Percentiles rank a stretch among this genome's conserved stretches.
phyloP scores from a whole-genome alignment of 768 basidiomycete species.

The Lentinula detonsa region DNA sequence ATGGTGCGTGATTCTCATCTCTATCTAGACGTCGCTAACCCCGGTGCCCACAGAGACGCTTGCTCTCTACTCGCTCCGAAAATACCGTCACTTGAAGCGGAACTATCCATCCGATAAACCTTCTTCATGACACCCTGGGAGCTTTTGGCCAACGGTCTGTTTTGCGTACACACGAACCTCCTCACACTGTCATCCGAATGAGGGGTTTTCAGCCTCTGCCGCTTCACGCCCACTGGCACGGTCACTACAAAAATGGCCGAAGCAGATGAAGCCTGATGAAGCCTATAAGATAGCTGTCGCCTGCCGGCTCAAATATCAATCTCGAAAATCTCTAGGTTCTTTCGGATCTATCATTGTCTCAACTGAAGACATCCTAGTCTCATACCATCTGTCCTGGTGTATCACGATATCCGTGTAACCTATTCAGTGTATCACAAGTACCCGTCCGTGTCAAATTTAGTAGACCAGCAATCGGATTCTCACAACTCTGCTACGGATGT shows the following conservation, averaged over 20 bases:
- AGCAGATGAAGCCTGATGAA: not conserved
- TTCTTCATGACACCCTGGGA: not conserved
- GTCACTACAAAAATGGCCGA: slow-evolving; percentile 55
- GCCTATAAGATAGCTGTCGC: not conserved
- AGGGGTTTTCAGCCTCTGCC: slow-evolving; percentile 61
- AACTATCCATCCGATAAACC: slow-evolving; percentile 45
- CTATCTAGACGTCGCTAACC: not conserved
- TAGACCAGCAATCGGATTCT: not conserved
- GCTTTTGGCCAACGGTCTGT: not conserved
- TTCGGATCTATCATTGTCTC: not conserved
- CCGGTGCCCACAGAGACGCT: slow-evolving; percentile 55
- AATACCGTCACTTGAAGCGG: slow-evolving; percentile 75
- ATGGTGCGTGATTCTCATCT: slow-evolving; percentile 42
- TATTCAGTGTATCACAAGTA: not conserved
- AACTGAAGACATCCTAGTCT: not conserved
- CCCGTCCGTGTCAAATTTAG: not conserved
- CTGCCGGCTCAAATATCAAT: not conserved
- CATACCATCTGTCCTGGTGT: not conserved
- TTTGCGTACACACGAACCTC: not conserved
- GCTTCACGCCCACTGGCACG: slow-evolving; percentile 84
- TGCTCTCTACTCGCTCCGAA: slow-evolving; percentile 74
- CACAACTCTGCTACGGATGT: not conserved
- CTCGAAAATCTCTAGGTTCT: not conserved
- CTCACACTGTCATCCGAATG: not conserved
- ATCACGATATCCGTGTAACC: not conserved